These are phyloP conservation scores for Otatea glauca DNA, from an alignment of 176 grass and related monocot genomes.

Conservation along the genomic window DNA sequence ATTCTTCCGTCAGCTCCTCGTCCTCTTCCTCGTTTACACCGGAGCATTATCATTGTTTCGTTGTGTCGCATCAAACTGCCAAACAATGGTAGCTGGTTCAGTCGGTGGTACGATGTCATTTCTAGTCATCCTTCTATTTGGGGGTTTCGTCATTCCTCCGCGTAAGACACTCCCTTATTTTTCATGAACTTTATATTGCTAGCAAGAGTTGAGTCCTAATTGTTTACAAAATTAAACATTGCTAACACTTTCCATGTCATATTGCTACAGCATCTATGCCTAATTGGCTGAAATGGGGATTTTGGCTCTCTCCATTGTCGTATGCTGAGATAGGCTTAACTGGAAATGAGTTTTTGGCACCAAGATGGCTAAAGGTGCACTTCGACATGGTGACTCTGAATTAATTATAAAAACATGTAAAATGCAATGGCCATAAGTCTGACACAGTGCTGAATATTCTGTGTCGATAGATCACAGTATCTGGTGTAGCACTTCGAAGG, in stretches of 20 bases:
- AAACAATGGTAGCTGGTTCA: constrained; percentile 54
- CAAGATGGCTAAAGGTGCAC: constrained; percentile 85
- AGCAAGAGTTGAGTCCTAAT: neutral
- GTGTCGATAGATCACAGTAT: constrained; percentile 39
- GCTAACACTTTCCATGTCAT: constrained; percentile 6
- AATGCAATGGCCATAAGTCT: neutral
- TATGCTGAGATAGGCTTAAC: constrained; percentile 79
- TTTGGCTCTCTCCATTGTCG: constrained; percentile 80
- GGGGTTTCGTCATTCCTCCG: constrained; percentile 75
- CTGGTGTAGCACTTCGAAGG: constrained; percentile 55
- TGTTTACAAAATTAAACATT: neutral
- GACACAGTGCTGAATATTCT: neutral
- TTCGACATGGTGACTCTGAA: neutral
- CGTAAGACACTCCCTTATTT: constrained; percentile 52
- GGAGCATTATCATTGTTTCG: constrained; percentile 66
- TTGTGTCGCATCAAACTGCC: constrained; percentile 59
- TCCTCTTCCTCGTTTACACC: constrained; percentile 55
- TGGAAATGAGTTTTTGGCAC: constrained; percentile 81
- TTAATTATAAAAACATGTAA: neutral
- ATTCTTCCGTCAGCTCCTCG: constrained; percentile 66
- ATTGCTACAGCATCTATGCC: constrained; percentile 63
- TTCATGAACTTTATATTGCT: constrained; percentile 13
- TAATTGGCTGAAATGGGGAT: constrained; percentile 88
- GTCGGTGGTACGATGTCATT: constrained; percentile 39
- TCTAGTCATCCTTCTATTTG: constrained; percentile 50